These are phyloP conservation scores for Mortierella alpina DNA, from an alignment of 192 early-diverging fungal species.

Conservation along the genomic window DNA sequence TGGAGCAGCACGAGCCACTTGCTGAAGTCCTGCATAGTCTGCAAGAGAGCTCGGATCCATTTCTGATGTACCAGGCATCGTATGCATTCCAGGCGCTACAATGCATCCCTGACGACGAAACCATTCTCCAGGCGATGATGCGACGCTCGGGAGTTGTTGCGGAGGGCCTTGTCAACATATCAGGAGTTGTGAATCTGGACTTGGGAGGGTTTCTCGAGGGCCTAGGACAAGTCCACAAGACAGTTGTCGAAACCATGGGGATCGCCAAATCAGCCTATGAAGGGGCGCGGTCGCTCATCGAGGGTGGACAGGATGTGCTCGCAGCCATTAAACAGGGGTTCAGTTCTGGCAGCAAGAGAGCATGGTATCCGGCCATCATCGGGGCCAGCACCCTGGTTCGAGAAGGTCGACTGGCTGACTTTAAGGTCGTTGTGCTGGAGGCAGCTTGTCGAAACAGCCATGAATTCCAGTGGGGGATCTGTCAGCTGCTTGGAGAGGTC, in stretches of 20 bases:
- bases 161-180: background rate
- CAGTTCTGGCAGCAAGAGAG: background rate
- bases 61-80: too few species aligned
- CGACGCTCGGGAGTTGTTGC: background rate
- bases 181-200: background rate
- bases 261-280: too few species aligned
- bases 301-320: background rate
- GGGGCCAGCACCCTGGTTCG: background rate
- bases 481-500: conserved; percentile 9
- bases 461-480: conserved; percentile 3
- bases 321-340: background rate
- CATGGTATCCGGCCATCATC: conserved; percentile 10
- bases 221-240: too few species aligned
- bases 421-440: background rate
- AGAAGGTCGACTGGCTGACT: conserved; percentile 10
- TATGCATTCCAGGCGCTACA: too few species aligned
- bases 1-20: background rate
- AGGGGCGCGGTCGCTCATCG: background rate
- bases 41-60: too few species aligned
- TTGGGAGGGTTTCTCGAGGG: background rate
- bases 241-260: too few species aligned
- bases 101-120: conserved; percentile 7
- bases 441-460: background rate
- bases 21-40: too few species aligned
- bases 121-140: too few species aligned